Conservation (phyloP, 2,329 filamentous ascomycete genomes). For the Talaromyces sp. region DNA sequence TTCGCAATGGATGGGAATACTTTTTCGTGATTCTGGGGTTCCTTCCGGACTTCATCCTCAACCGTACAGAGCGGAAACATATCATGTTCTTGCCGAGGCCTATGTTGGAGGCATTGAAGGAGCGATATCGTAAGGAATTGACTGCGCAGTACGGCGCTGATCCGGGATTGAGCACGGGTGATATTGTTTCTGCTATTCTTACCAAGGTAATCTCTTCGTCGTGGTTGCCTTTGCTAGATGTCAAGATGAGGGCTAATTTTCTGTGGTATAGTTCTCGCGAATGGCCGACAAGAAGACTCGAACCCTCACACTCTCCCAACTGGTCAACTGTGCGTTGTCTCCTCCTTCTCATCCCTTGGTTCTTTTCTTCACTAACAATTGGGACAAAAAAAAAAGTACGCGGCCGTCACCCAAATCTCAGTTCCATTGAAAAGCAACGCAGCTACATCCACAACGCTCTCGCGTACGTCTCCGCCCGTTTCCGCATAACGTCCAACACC, state of each 20-base stretch:
- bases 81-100: conserved; percentile 2
- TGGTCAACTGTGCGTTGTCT: not conserved
- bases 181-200: conserved; percentile 1
- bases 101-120: not conserved
- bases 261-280: not conserved
- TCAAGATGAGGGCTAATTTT: too few relatives aligned
- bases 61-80: not conserved
- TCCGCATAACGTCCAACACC: not conserved
- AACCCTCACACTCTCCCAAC: not conserved
- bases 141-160: not conserved
- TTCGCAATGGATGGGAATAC: not conserved
- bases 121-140: not conserved
- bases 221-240: too few relatives aligned
- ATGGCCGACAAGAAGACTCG: not conserved
- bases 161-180: not conserved
- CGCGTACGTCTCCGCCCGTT: not conserved
- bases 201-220: not conserved
- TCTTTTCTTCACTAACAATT: not conserved
- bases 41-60: not conserved
- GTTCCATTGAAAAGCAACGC: not conserved
- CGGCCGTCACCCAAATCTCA: not conserved
- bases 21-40: not conserved
- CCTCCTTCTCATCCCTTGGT: not conserved
- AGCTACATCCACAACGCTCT: conserved; percentile 8
- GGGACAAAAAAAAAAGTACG: not conserved